phyloP scores from a whole-genome alignment of 805 yeast genomes.

The Wickerhamomyces chaumierensis region DNA sequence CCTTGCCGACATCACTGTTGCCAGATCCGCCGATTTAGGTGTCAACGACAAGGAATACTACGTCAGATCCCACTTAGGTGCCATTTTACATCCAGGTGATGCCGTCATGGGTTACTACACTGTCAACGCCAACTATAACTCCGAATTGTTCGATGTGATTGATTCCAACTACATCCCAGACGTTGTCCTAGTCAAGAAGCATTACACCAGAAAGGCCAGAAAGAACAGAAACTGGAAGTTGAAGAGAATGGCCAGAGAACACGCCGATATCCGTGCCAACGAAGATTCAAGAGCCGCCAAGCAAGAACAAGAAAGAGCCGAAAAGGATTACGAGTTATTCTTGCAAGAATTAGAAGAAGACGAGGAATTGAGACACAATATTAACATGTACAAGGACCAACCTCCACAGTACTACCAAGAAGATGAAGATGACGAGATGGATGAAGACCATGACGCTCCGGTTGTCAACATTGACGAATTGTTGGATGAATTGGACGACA shows the following conservation, averaged over 20 bases:
- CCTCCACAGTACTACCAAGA: slow-evolving; percentile 26
- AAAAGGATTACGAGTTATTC: slow-evolving; percentile 90
- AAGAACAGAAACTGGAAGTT: slow-evolving; percentile 82
- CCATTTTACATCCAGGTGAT: slow-evolving; percentile 92
- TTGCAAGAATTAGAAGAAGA: slow-evolving; percentile 97
- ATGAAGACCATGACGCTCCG: slow-evolving; percentile 51
- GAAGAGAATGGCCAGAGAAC: slow-evolving; percentile 96
- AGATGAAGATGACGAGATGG: slow-evolving; percentile 47
- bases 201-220: slow-evolving; percentile 68
- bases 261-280: slow-evolving; percentile 74
- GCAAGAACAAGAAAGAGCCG: slow-evolving; percentile 86
- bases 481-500: slow-evolving; percentile 87
- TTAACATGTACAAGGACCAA: slow-evolving; percentile 73
- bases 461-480: slow-evolving; percentile 84
- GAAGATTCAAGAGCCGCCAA: slow-evolving; percentile 63
- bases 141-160: slow-evolving; percentile 67
- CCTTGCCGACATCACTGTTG: slow-evolving; percentile 82
- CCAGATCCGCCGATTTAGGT: slow-evolving; percentile 85
- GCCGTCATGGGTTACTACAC: slow-evolving; percentile 86
- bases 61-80: slow-evolving; percentile 88
- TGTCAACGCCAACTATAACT: slow-evolving; percentile 78
- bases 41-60: slow-evolving; percentile 73
- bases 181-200: slow-evolving; percentile 80
- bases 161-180: slow-evolving; percentile 64
- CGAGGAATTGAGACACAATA: slow-evolving; percentile 80